Conservation (phyloP, 1,139 yeast genomes). For the Hyphopichia khmerensis region DNA sequence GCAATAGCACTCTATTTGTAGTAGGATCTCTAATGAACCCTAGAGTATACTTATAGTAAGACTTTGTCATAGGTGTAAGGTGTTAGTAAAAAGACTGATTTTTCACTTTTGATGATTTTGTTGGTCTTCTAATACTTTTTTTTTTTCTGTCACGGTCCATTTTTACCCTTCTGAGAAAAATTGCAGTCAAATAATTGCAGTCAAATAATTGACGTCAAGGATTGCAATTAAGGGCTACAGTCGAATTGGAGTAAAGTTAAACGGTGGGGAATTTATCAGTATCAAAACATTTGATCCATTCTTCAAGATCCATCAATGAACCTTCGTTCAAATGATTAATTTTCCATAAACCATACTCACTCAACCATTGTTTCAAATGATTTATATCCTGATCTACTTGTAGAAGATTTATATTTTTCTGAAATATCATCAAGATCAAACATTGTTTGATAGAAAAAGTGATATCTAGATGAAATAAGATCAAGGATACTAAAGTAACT, state of each 20-base stretch:
- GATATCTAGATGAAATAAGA: conserved; percentile 14
- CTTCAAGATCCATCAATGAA: neutral
- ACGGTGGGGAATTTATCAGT: too few species aligned
- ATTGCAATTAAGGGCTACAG: too few species aligned
- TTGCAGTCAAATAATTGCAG: too few species aligned
- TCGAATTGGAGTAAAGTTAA: too few species aligned
- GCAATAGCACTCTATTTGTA: conserved; percentile 30
- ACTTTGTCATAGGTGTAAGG: neutral
- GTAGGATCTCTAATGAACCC: conserved; percentile 39
- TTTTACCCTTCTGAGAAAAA: neutral
- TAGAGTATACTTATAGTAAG: conserved; percentile 29
- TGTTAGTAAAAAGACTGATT: neutral
- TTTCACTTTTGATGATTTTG: too few species aligned
- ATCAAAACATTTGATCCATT: neutral
- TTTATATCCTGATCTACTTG: neutral
- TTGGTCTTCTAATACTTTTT: too few species aligned
- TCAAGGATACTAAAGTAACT: conserved; percentile 20
- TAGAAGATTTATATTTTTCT: neutral
- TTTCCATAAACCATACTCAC: neutral
- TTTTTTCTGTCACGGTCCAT: neutral
- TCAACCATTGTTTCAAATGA: neutral
- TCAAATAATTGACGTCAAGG: too few species aligned
- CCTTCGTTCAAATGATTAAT: neutral
- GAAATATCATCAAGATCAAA: neutral
- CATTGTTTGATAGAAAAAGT: neutral